phyloP scores from a whole-genome alignment of 805 yeast genomes.

The Dipodascus albidus region DNA sequence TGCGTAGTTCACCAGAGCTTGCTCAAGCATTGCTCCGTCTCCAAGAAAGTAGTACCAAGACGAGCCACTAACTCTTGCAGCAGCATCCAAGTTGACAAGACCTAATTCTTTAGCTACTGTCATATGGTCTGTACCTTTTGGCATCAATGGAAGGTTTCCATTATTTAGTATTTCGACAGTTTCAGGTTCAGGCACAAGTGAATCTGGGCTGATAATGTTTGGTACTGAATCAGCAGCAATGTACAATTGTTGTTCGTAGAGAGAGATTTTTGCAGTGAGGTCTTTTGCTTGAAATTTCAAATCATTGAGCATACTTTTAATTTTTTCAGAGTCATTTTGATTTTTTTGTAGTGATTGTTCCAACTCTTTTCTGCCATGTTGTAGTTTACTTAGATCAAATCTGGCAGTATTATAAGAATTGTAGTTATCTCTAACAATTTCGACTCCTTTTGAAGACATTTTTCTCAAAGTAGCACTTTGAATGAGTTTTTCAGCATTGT shows the following conservation, averaged over 20 bases:
- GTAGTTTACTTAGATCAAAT: slow-evolving; percentile 9
- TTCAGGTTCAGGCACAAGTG: slow-evolving; percentile 12
- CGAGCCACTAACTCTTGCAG: slow-evolving; percentile 51
- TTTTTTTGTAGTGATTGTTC: slow-evolving; percentile 12
- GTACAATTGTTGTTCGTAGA: slow-evolving; percentile 7
- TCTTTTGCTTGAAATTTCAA: slow-evolving; percentile 14
- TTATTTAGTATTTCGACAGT: slow-evolving; percentile 15
- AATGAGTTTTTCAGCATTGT: slow-evolving; percentile 12
- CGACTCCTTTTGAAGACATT: slow-evolving; percentile 11
- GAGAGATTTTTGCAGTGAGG: slow-evolving; percentile 9
- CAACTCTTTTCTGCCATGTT: slow-evolving; percentile 9
- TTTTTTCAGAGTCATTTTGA: neutral
- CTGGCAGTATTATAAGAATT: slow-evolving; percentile 10
- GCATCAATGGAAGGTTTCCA: neutral
- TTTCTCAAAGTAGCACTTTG: slow-evolving; percentile 17
- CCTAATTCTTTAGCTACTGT: slow-evolving; percentile 56
- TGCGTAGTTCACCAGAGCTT: slow-evolving; percentile 77
- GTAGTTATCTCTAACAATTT: slow-evolving; percentile 16
- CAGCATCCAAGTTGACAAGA: slow-evolving; percentile 58
- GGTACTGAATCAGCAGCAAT: slow-evolving; percentile 22
- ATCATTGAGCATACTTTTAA: slow-evolving; percentile 1
- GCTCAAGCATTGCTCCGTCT: slow-evolving; percentile 82
- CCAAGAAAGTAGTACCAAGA: slow-evolving; percentile 81
- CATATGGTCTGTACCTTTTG: slow-evolving; percentile 43
- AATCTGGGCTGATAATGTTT: slow-evolving; percentile 19